These are phyloP conservation scores for Trichoderma pleuroti DNA, from an alignment of 2,329 filamentous ascomycete species.

Conservation along the genomic window DNA sequence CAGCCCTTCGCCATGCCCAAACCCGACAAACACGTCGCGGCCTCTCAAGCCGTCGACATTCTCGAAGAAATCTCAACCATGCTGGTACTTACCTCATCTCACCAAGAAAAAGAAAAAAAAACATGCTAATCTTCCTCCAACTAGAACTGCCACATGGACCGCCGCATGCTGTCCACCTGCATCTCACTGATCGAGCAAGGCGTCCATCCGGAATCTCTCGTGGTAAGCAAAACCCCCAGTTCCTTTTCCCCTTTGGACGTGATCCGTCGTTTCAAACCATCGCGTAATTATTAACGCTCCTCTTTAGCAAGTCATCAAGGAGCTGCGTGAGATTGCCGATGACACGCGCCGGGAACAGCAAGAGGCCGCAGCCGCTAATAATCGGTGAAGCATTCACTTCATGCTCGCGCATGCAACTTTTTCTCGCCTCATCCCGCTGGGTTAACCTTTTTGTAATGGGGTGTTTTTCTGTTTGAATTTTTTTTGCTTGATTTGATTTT, in stretches of 20 bases:
- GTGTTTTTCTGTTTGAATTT: neutral
- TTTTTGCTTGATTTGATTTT: neutral
- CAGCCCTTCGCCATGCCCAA: constrained; percentile 42
- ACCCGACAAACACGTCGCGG: constrained; percentile 67
- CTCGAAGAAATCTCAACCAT: constrained; percentile 84
- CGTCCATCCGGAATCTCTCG: constrained; percentile 90
- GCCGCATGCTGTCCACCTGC: constrained; percentile 87
- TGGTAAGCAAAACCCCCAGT: constrained; percentile 55
- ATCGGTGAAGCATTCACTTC: neutral
- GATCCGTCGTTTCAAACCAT: neutral
- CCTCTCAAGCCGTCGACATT: constrained; percentile 79
- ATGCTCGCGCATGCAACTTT: neutral
- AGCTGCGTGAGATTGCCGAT: constrained; percentile 55
- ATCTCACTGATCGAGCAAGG: constrained; percentile 97
- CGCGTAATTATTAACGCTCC: neutral
- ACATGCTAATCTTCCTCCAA: neutral
- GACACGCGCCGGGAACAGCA: constrained; percentile 39
- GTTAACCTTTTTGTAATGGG: neutral
- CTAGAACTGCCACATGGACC: constrained; percentile 90
- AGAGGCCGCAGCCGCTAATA: constrained; percentile 9
- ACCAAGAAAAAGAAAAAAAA: neutral
- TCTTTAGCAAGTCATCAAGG: constrained; percentile 55
- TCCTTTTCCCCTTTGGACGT: neutral
- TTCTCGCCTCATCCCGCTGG: neutral
- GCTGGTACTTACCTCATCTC: constrained; percentile 56